Evolutionary conservation across 2,329 filamentous ascomycete genomes (phyloP).

Genomic region (Plectosphaerella cucumerina): DNA sequence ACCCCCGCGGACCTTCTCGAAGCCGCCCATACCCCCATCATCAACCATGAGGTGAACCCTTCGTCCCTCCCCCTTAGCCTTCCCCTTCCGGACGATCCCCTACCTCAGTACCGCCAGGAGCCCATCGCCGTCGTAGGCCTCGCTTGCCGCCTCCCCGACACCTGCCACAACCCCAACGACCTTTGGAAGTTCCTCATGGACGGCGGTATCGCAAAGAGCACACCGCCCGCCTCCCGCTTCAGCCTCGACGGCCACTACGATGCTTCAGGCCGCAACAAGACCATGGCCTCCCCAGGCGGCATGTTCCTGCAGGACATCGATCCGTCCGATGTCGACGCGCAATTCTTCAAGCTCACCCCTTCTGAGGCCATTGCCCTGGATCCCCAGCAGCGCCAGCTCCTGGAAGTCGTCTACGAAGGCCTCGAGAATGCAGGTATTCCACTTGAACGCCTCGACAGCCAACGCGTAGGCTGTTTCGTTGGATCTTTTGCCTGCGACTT

Average conservation of each 20-base stretch:
- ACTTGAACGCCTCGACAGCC: slow-evolving; percentile 5
- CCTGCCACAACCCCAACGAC: slow-evolving; percentile 22
- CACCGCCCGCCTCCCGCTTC: slow-evolving; percentile 24
- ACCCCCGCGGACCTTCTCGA: too few species aligned
- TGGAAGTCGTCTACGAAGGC: slow-evolving; percentile 30
- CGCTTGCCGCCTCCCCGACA: slow-evolving; percentile 36
- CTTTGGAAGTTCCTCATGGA: slow-evolving; percentile 32
- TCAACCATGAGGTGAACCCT: too few species aligned
- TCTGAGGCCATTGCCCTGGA: slow-evolving; percentile 24
- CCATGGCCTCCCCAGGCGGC: slow-evolving; percentile 27
- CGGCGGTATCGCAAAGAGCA: slow-evolving; percentile 24
- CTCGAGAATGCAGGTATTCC: slow-evolving; percentile 14
- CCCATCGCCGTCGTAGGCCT: slow-evolving; percentile 37
- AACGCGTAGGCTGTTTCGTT: slow-evolving; percentile 11
- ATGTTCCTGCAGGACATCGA: slow-evolving; percentile 25
- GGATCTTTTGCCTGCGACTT: slow-evolving; percentile 23
- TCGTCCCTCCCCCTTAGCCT: too few species aligned
- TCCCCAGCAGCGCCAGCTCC: slow-evolving; percentile 25
- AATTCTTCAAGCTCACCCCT: slow-evolving; percentile 23
- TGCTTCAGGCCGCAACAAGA: slow-evolving; percentile 25
- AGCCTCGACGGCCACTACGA: slow-evolving; percentile 30
- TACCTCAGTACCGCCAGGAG: neutral
- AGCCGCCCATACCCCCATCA: too few species aligned
- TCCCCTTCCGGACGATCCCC: too few species aligned
- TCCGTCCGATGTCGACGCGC: slow-evolving; percentile 24